Base-by-base conservation (phyloP, 169 alveolate species). In the Babesia divergens region DNA sequence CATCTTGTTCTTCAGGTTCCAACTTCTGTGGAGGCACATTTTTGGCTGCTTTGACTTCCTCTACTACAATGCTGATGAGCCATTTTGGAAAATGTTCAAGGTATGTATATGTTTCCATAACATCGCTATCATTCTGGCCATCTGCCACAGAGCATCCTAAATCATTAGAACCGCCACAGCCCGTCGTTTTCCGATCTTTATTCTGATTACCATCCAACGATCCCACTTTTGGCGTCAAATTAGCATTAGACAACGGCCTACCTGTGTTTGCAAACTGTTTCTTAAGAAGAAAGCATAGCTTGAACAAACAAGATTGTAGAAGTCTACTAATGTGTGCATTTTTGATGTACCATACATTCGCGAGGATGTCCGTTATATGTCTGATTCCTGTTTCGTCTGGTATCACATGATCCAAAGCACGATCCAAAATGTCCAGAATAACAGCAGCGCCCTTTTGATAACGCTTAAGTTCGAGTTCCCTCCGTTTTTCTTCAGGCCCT, bases 341-440 rank as follows among this genome's bases (percentile, higher is more conserved):
- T 0, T 46, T 40, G 50, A 46, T 0, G 6, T 28, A 3, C 72
- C 72, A 62, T 29, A 62, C 28, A 9, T n/a, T 18, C 8, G 18
- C 58, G 32, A 29, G 35, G 9, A 31, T 13, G 60, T 62, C 52
- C 16, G 49, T 62, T 18, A 62, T 62, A 20, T 62, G 59, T 6
- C 4, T 4, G 5, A 46, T 46, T 11, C 16, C 51, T 9, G 13
- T 46, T 3, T 56, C 32, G 11, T 31, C 13, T 31, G 59, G 72
- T 4, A 18, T n/a, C 0, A 46, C 47, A 0, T 44, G 72, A 20
- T 62, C 72, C 26, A 62, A 24, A 18, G 18, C 16, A 20, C 53
- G 56, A 49, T 43, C 56, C n/a, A 62, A 35, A 4, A 62, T 62
- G 0, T 52, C 42, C 47, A 62, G 2, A 0, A 62, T 44, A n/a